Conservation (phyloP, 495 filamentous ascomycete species). For the Penicillium longicatenatum region DNA sequence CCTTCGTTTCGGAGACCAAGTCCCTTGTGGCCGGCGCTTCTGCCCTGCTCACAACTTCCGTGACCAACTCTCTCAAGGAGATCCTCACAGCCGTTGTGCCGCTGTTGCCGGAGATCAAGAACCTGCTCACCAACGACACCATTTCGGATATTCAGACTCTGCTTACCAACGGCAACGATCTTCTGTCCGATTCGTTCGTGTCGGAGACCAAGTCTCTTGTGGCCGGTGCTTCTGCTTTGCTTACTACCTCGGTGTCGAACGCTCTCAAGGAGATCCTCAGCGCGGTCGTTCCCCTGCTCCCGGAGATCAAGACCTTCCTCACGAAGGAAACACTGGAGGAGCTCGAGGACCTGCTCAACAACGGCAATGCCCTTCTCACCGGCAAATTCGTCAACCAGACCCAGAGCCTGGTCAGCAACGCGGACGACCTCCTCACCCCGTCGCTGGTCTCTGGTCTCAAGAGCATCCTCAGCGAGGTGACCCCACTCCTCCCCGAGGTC, state of each 20-base stretch:
- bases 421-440: conserved; percentile 36
- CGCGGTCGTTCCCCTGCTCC: conserved; percentile 31
- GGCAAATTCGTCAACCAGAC: conserved; percentile 32
- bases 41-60: conserved; percentile 17
- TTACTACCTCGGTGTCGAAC: conserved; percentile 10
- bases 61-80: conserved; percentile 26
- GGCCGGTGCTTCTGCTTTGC: conserved; percentile 15
- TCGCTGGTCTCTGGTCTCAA: conserved; percentile 40
- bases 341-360: conserved; percentile 35
- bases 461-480: conserved; percentile 35
- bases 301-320: conserved; percentile 30
- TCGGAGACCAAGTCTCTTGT: conserved; percentile 24
- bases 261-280: conserved; percentile 23
- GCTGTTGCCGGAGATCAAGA: conserved; percentile 35
- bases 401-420: conserved; percentile 10
- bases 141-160: conserved; percentile 38
- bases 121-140: conserved; percentile 31
- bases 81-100: conserved; percentile 39
- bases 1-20: conserved; percentile 30
- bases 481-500: conserved; percentile 34
- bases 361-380: conserved; percentile 36
- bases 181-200: conserved; percentile 37
- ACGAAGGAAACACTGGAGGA: conserved; percentile 31
- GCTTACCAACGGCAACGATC: conserved; percentile 31
- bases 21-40: conserved; percentile 24